Base-by-base conservation (phyloP, 2,329 filamentous ascomycete genomes). In the Nemania sp. region DNA sequence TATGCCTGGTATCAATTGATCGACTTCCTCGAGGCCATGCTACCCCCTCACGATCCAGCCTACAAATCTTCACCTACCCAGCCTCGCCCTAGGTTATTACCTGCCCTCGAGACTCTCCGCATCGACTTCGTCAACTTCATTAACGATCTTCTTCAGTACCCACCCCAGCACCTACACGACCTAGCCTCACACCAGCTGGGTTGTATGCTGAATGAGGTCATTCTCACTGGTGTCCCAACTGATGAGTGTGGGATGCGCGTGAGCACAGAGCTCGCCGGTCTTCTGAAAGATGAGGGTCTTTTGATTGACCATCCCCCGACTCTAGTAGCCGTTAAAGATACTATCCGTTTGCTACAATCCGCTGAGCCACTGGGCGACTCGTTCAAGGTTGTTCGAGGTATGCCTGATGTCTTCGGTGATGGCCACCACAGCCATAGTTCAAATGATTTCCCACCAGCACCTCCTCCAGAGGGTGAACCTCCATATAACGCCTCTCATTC, bases 71-170 rank as follows among this genome's bases (percentile, higher is more conserved):
- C 38, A 58, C 35, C 53, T 66, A 10, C 59, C n/a, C 43, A 64
- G 13, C 66, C 73, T 35, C 73, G 76, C 6, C 84, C 83, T 20
- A 79, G 82, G 41, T 80, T 88, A 11, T 73, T 88, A 0, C 86
- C 86, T 1, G 81, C 78, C 18, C 78, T 88, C 3, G 77, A 80
- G 27, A 79, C 79, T 20, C 76, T 88, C 47, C 83, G 86, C 41
- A 80, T 88, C 38, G 86, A 88, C 67, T 80, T 88, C 20, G 84
- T 88, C 72, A 88, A 87, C 70, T 88, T 87, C 54, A 81, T 82
- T 1, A 81, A 84, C 10, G 76, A 82, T 1, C 78, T 83, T 29
- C 75, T 87, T 38, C 80, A 81, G 2, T 83, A 80, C 62, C 82
- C 84, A 1, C 83, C 82, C 1, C 76, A 80, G 3, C 83, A 84